Evolutionary conservation across 2,329 filamentous ascomycete species (phyloP).

Genomic region (Endocalyx cinctus): DNA sequence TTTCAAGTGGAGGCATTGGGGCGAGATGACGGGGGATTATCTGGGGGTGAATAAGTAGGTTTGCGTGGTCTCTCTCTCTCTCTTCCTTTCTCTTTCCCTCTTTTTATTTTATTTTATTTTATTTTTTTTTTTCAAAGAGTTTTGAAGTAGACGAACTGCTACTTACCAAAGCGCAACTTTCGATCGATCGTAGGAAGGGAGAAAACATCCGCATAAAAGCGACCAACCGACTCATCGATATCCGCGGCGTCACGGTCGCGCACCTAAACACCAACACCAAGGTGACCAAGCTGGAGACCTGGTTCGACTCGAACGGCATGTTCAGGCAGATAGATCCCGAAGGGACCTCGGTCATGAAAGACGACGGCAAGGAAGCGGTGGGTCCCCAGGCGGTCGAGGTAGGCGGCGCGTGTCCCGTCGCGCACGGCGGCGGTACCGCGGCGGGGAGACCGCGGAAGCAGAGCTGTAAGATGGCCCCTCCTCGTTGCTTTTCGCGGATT

Average conservation of each 20-base stretch:
- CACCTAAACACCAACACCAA: slow-evolving; percentile 57
- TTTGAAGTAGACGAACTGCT: not conserved
- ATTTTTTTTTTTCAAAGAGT: not conserved
- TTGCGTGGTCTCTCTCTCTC: not conserved
- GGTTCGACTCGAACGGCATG: slow-evolving; percentile 64
- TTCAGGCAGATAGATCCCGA: slow-evolving; percentile 54
- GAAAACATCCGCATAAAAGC: slow-evolving; percentile 60
- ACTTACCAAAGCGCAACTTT: slow-evolving; percentile 4
- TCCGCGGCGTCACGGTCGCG: slow-evolving; percentile 59
- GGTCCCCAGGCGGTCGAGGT: too few species aligned
- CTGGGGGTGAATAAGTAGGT: slow-evolving; percentile 58
- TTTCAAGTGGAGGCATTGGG: slow-evolving; percentile 67
- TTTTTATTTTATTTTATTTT: not conserved
- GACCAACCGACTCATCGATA: slow-evolving; percentile 57
- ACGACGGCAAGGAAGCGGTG: not conserved
- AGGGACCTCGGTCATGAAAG: slow-evolving; percentile 5
- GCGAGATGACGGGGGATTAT: slow-evolving; percentile 62
- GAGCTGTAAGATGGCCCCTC: too few species aligned
- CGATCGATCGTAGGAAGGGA: slow-evolving; percentile 46
- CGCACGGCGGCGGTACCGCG: too few species aligned
- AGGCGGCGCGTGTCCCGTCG: too few species aligned
- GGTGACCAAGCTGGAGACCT: slow-evolving; percentile 55
- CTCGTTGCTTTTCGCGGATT: too few species aligned
- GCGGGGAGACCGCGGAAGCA: too few species aligned
- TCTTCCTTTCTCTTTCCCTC: not conserved